These are phyloP conservation scores for Umbilicus rupestris DNA, from an alignment of 164 flowering plant species.

Conservation along the genomic window DNA sequence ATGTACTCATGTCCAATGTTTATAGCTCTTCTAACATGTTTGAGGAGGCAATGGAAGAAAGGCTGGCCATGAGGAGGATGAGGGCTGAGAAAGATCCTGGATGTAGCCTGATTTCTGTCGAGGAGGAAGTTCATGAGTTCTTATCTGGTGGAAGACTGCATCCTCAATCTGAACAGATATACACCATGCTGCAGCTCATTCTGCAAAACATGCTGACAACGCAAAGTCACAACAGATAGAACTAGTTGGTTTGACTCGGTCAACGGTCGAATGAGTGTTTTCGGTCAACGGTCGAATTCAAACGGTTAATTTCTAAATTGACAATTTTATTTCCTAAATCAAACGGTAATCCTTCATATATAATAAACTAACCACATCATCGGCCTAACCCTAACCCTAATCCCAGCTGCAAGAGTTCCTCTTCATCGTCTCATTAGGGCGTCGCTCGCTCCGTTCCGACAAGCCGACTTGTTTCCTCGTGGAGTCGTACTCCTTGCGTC, in stretches of 20 bases:
- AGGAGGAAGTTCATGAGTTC: constrained; percentile 67
- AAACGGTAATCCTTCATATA: no score
- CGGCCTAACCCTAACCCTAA: no score
- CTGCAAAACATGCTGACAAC: neutral
- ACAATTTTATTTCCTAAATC: no score
- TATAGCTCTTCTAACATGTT: constrained; percentile 35
- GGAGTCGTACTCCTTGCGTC: no score
- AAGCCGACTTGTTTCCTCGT: no score
- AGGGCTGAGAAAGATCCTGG: constrained; percentile 46
- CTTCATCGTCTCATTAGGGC: no score
- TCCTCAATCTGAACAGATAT: constrained; percentile 31
- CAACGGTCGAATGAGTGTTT: neutral
- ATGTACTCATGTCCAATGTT: constrained; percentile 56
- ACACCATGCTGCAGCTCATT: constrained; percentile 24
- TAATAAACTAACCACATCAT: no score
- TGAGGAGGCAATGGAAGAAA: constrained; percentile 37
- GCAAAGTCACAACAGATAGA: neutral
- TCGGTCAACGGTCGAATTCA: no score
- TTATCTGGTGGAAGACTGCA: constrained; percentile 42
- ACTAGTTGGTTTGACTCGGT: neutral
- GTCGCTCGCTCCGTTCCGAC: no score
- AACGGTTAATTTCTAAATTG: no score
- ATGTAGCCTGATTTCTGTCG: constrained; percentile 53
- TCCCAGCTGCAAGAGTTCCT: no score
- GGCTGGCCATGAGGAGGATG: constrained; percentile 41